phyloP scores from a whole-genome alignment of 345 rosid species.

The Clarkia xantiana region DNA sequence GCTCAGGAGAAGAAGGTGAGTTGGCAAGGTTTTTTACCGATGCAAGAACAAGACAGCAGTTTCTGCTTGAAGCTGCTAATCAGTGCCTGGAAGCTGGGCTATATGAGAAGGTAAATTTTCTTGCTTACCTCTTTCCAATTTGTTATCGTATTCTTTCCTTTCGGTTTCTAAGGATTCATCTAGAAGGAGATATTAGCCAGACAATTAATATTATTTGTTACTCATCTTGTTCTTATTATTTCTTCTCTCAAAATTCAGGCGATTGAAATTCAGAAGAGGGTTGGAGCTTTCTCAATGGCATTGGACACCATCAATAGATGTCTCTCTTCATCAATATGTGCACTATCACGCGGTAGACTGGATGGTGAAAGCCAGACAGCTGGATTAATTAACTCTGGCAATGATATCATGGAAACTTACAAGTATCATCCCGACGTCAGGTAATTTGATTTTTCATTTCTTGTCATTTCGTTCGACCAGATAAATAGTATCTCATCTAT shows the following conservation, averaged over 20 bases:
- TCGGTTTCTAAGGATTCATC: background rate
- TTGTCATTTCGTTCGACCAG: constrained; percentile 2
- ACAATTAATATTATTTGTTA: too few species aligned
- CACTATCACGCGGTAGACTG: constrained; percentile 71
- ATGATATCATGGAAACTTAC: constrained; percentile 67
- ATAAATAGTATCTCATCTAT: background rate
- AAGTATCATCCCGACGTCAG: constrained; percentile 82
- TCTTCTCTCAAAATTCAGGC: constrained; percentile 28
- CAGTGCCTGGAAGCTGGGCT: constrained; percentile 84
- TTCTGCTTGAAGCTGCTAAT: constrained; percentile 76
- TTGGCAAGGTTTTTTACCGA: constrained; percentile 60
- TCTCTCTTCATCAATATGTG: constrained; percentile 79
- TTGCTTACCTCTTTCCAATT: background rate
- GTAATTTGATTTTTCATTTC: constrained; percentile 20
- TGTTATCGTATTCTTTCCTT: background rate
- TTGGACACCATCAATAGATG: constrained; percentile 80
- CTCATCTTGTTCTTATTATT: background rate
- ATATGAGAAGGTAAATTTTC: constrained; percentile 54
- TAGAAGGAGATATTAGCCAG: background rate
- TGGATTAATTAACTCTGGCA: constrained; percentile 80
- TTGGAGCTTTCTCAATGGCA: constrained; percentile 89
- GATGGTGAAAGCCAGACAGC: constrained; percentile 88
- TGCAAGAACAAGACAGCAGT: constrained; percentile 51
- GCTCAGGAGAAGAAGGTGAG: constrained; percentile 91
- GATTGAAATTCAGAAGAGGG: constrained; percentile 78